Evolutionary conservation across 1,284 basidiomycete genomes (phyloP).

Genomic region (Cryptococcus sp.): DNA sequence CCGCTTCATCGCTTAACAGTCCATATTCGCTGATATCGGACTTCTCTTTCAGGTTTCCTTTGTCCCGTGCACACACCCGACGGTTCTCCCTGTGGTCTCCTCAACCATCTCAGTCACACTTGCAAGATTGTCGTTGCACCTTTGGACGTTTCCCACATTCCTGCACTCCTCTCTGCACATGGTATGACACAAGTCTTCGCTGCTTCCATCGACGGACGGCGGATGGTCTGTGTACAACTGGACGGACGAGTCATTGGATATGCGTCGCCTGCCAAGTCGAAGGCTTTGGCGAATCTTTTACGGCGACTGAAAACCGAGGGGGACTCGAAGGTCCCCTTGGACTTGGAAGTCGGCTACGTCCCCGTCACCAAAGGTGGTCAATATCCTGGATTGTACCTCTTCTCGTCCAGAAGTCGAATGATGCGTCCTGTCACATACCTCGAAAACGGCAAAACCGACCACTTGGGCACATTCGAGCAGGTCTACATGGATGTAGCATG

Average conservation of each 20-base stretch:
- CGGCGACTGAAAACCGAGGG: conserved; percentile 96
- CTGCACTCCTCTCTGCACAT: conserved; percentile 76
- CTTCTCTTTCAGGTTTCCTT: conserved; percentile 70
- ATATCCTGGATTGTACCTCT: conserved; percentile 94
- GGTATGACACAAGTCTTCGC: conserved; percentile 94
- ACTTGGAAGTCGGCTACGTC: conserved; percentile 93
- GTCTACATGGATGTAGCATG: conserved; percentile 99
- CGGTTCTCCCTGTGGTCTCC: conserved; percentile 94
- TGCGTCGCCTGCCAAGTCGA: conserved; percentile 74
- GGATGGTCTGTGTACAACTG: conserved; percentile 85
- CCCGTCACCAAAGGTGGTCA: conserved; percentile 89
- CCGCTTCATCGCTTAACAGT: neutral
- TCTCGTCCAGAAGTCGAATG: conserved; percentile 86
- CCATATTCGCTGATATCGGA: conserved; percentile 7
- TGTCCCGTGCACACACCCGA: conserved; percentile 99
- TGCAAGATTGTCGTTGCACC: conserved; percentile 87
- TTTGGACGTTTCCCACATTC: conserved; percentile 75
- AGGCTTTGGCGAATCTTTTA: conserved; percentile 77
- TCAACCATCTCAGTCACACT: conserved; percentile 94
- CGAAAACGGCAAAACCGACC: conserved; percentile 81
- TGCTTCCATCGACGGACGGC: conserved; percentile 71
- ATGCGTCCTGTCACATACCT: conserved; percentile 97
- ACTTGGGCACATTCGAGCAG: conserved; percentile 96
- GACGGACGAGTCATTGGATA: conserved; percentile 97
- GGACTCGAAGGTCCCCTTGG: conserved; percentile 77